Base-by-base conservation (phyloP, 108 stramenopile species). In the Conticribra guillardii region DNA sequence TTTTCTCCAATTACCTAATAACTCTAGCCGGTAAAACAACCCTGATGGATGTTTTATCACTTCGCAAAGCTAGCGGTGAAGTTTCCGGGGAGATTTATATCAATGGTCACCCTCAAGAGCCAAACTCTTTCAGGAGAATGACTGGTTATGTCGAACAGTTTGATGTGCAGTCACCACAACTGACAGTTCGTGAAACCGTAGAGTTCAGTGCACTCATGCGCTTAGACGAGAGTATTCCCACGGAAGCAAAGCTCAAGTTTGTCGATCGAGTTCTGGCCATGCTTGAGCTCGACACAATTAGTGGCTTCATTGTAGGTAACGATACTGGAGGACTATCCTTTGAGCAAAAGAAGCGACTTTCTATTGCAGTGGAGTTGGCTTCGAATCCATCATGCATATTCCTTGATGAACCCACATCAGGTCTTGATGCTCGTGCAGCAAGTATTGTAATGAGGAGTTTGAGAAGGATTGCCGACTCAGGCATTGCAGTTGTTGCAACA, bases 91-190 rank as follows among this genome's bases (percentile, higher is more conserved):
- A 85, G 33, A 64, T 86, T 17, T 57, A 73, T 3, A 21, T 83
- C 58, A 80, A 80, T 72, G 82, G 82, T n/a, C 69, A 53, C 27
- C 58, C 52, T 15, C 79, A 82, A 52, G 67, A 74, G 45, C 17
- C 59, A 24, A 58, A 44, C 17, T 74, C 72, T 45, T 82, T 82
- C 45, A 34, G 71, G 4, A 54, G 82, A 45, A 67, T 72, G 51
- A 60, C 73, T 18, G 93, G 88, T 17, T 94, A 94, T 62, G 86
- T 87, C 26, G 88, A 90, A 81, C 94, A 95, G 67, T 75, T 84
- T 44, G 94, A 94, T 60, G 59, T 85, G 18, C 89, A 93, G 69
- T 57, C 75, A 16, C 82, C 90, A 23, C 69, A 79, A 11, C 60
- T 82, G 4, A 95, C 92, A 9, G 88, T 92, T 9, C 29, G 54